These are phyloP conservation scores for Paramecium primaurelia DNA, from an alignment of 73 alveolate species.

Conservation along the genomic window DNA sequence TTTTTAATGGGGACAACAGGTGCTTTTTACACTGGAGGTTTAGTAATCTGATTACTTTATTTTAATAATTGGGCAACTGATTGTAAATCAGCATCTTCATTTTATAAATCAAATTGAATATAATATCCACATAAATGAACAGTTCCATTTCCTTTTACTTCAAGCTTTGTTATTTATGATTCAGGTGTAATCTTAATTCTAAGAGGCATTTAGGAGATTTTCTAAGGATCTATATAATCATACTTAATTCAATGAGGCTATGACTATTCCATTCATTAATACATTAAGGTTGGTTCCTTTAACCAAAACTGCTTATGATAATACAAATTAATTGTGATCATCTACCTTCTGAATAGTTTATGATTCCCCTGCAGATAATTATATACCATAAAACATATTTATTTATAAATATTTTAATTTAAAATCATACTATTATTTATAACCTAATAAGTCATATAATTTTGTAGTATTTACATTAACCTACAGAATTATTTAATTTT, in stretches of 20 bases:
- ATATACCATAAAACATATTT: not conserved
- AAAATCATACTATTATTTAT: not conserved
- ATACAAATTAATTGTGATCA: not conserved
- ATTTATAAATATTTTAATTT: not conserved
- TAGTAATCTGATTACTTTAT: not conserved
- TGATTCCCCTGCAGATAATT: not conserved
- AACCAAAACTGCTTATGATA: not conserved
- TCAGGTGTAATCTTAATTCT: not conserved
- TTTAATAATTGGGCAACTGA: not conserved
- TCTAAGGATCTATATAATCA: not conserved
- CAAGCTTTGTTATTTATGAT: not conserved
- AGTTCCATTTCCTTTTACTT: not conserved
- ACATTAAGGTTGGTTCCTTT: not conserved
- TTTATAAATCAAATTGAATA: not conserved
- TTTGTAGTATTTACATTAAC: too few relatives aligned
- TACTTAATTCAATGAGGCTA: not conserved
- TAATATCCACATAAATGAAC: not conserved
- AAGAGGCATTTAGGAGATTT: not conserved
- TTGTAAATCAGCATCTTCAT: not conserved
- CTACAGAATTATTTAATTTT: too few relatives aligned
- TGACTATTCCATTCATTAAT: not conserved
- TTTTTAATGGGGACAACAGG: not conserved
- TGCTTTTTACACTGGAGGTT: not conserved
- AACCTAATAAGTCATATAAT: constrained; percentile 31
- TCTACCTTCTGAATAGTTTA: not conserved